phyloP scores from a whole-genome alignment of 768 basidiomycete species.

The Goffeauzyma gilvescens region DNA sequence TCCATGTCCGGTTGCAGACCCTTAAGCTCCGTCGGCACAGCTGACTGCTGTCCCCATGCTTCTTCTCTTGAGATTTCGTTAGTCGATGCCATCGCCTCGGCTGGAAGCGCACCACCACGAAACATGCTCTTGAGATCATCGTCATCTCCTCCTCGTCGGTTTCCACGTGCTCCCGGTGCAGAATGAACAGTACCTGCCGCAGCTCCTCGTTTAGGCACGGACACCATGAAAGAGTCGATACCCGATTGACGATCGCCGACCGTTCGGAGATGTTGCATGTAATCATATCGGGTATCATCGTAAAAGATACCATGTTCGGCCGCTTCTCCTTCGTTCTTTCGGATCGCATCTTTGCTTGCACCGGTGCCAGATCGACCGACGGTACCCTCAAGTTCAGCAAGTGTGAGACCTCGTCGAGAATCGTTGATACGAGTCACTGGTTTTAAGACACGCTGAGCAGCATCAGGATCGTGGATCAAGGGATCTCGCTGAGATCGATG shows the following conservation, averaged over 20 bases:
- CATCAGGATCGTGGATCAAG: constrained; percentile 78
- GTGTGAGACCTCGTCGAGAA: constrained; percentile 31
- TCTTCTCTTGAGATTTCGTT: constrained; percentile 44
- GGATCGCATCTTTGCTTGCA: constrained; percentile 34
- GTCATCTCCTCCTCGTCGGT: no score
- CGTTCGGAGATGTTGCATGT: constrained; percentile 83
- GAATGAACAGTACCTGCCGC: no score
- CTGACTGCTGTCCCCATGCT: constrained; percentile 42
- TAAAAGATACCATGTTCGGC: constrained; percentile 74
- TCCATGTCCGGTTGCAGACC: constrained; percentile 95
- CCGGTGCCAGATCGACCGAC: constrained; percentile 39
- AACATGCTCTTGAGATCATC: no score
- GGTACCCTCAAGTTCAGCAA: constrained; percentile 53
- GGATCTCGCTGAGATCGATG: constrained; percentile 92
- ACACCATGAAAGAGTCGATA: constrained; percentile 55
- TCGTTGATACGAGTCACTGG: constrained; percentile 52
- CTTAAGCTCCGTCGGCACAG: constrained; percentile 59
- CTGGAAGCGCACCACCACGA: no score
- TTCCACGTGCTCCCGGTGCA: constrained; percentile 14
- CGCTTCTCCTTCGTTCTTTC: constrained; percentile 63
- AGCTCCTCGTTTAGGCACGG: constrained; percentile 11
- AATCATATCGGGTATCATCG: constrained; percentile 92
- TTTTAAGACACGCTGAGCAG: constrained; percentile 73
- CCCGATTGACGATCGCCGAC: constrained; percentile 38
- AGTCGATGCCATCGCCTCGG: no score